Evolutionary conservation across 2,329 filamentous ascomycete species (phyloP), one percentile per base, ranked within the genome.

Genomic region (Phialemoniopsis sp.): DNA sequence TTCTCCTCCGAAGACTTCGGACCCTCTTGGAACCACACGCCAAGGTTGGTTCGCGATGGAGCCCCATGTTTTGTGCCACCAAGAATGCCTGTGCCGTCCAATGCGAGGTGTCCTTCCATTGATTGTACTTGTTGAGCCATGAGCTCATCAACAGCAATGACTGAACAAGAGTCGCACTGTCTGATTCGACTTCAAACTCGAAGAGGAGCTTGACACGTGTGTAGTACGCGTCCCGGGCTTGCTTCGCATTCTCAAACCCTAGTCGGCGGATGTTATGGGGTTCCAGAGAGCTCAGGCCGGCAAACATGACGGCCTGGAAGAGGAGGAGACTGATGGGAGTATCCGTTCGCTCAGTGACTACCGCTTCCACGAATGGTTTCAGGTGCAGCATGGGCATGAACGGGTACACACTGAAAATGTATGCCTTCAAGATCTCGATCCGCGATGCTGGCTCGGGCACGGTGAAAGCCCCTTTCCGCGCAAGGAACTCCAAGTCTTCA

Each of bases 41-140:
- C 76, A 30, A 76, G 46, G 82, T 78, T 36, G 79, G 80, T 48
- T 84, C 78, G 36, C 80, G 74, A 54, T 85, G 80, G 8, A 85
- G 65, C 4, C 81, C 81, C 40, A 85, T 83, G 6, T 79, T 84
- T 50, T 84, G 79, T n/a, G 79, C 80, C 19, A 85, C 65, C 8
- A 79, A 82, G 29, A 82, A 70, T 18, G 80, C 80, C 36, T 85
- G 77, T 10, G 81, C 81, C 74, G 84, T 82, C 81, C 81, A 85
- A 52, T 85, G 79, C 73, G 80, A 84, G 32, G 80, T 83, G 53
- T 85, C 81, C 53, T 85, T 85, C 51, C 84, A 79, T 52, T 84
- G 81, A 58, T 85, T 79, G 2, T 79, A 78, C 14, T 76, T 82
- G 51, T 84, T 80, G 48, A 84, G 85, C 72, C 82, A 85, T 54